A percentile compares a stretch with the other conserved stretches of the same genome.
Evolutionary conservation across 2,329 filamentous ascomycete genomes (phyloP).

Genomic region (Aspergillus bombycis): DNA sequence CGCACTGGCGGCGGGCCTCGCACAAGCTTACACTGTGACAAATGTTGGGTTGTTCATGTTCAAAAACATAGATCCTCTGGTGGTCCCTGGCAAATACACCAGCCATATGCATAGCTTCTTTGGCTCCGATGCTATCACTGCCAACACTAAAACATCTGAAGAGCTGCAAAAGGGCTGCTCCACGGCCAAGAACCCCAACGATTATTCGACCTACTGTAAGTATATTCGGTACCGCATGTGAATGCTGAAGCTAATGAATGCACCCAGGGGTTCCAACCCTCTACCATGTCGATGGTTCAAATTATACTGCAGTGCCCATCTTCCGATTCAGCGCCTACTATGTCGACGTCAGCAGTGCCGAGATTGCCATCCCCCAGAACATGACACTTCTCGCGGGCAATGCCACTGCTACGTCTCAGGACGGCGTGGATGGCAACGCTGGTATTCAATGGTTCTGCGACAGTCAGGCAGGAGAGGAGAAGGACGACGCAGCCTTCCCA

Average conservation of each 20-base stretch:
- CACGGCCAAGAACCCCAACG: slow-evolving; percentile 19
- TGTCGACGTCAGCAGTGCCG: slow-evolving; percentile 11
- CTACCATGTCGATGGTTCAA: slow-evolving; percentile 19
- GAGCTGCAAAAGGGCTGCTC: slow-evolving; percentile 20
- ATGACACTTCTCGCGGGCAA: slow-evolving; percentile 18
- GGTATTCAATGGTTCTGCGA: slow-evolving; percentile 23
- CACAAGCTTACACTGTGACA: slow-evolving; percentile 21
- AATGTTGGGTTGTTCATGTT: slow-evolving; percentile 18
- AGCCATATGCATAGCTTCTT: slow-evolving; percentile 25
- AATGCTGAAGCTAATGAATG: not conserved
- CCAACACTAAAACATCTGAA: slow-evolving; percentile 17
- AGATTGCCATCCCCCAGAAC: slow-evolving; percentile 20
- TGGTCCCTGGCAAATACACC: slow-evolving; percentile 19
- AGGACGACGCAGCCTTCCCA: slow-evolving; percentile 16
- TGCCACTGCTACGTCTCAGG: slow-evolving; percentile 15
- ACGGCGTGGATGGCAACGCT: slow-evolving; percentile 10
- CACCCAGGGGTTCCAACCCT: slow-evolving; percentile 20
- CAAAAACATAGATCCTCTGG: slow-evolving; percentile 21
- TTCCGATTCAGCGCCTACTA: slow-evolving; percentile 24
- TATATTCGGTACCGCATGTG: not conserved
- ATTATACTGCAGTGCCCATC: slow-evolving; percentile 15
- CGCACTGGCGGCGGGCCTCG: slow-evolving; percentile 16
- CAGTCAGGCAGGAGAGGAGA: slow-evolving; percentile 7
- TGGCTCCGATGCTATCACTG: slow-evolving; percentile 19
- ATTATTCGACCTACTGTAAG: slow-evolving; percentile 21